Percentiles rank a stretch among this genome's conserved stretches.
These are phyloP conservation scores for Ustilago esculenta DNA, from an alignment of 1,284 basidiomycete genomes.

Conservation along the genomic window DNA sequence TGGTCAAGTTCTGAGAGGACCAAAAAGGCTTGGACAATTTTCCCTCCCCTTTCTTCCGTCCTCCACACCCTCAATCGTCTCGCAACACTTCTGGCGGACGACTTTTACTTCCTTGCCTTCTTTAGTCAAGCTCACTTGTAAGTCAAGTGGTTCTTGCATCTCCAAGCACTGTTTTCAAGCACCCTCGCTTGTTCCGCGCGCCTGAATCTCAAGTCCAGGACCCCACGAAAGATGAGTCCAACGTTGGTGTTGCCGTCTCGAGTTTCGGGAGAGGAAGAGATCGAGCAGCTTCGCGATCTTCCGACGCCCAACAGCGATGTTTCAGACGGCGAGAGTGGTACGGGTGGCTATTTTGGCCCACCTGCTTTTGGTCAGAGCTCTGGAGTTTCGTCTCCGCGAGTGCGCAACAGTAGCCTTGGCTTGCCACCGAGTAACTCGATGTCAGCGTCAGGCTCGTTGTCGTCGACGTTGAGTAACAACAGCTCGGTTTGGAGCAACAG, in stretches of 20 bases:
- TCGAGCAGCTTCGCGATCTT: constrained; percentile 22
- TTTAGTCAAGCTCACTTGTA: no score
- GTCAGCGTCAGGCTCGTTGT: not conserved
- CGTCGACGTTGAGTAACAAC: constrained; percentile 1
- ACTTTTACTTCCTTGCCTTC: no score
- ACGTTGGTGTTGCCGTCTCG: not conserved
- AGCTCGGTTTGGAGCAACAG: constrained; percentile 2
- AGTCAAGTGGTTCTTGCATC: no score
- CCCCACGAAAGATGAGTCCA: constrained; percentile 21
- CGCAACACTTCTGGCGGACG: no score
- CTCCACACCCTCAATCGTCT: no score
- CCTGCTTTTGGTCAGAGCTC: no score
- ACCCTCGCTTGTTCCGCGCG: no score
- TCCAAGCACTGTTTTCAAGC: no score
- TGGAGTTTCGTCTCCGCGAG: not conserved
- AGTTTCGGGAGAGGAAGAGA: constrained; percentile 11
- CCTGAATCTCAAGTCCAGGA: no score
- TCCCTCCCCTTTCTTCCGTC: no score
- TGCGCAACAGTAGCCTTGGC: constrained; percentile 1
- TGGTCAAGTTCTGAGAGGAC: no score
- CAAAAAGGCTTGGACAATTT: no score
- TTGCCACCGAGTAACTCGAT: not conserved
- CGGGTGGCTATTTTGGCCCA: constrained; percentile 10
- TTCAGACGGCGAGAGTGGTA: not conserved
- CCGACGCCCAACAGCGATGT: not conserved